Percentiles rank a stretch among this genome's conserved stretches.
phyloP scores from a whole-genome alignment of 306 rosid species.

The Lathyrus sativus region DNA sequence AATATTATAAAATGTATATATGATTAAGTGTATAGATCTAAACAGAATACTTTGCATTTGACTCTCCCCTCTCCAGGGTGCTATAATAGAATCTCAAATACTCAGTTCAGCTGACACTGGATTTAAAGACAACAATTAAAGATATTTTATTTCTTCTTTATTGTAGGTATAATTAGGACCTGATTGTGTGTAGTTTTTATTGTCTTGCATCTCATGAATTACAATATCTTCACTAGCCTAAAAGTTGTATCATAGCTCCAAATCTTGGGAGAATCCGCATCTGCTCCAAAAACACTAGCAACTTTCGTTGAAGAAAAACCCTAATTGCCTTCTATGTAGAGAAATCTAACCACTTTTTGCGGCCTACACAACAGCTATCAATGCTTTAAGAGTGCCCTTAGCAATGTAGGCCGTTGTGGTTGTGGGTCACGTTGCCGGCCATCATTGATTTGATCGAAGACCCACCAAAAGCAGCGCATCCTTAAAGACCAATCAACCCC shows the following conservation, averaged over 20 bases:
- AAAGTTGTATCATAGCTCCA: not conserved
- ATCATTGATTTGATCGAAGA: too few species aligned
- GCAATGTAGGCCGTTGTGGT: too few species aligned
- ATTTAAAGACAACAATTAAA: not conserved
- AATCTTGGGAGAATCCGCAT: not conserved
- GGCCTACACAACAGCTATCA: too few species aligned
- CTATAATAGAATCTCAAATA: constrained; percentile 14
- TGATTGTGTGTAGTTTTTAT: not conserved
- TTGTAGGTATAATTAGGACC: not conserved
- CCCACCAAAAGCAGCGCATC: too few species aligned
- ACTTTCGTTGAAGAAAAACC: constrained; percentile 3
- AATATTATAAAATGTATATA: constrained; percentile 14
- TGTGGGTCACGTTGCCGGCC: too few species aligned
- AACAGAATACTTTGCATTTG: constrained; percentile 12
- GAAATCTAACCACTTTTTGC: too few species aligned
- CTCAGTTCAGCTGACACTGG: constrained; percentile 7
- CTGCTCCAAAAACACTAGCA: constrained; percentile 2
- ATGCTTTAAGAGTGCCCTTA: too few species aligned
- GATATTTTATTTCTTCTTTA: not conserved
- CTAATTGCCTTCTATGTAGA: not conserved
- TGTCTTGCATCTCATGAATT: constrained; percentile 8
- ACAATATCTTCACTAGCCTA: not conserved
- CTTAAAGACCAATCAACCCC: too few species aligned
- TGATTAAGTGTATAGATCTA: not conserved
- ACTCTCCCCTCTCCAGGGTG: constrained; percentile 5